Conservation (phyloP, 148 eudicot genomes). For the Rhododendron ovatum region DNA sequence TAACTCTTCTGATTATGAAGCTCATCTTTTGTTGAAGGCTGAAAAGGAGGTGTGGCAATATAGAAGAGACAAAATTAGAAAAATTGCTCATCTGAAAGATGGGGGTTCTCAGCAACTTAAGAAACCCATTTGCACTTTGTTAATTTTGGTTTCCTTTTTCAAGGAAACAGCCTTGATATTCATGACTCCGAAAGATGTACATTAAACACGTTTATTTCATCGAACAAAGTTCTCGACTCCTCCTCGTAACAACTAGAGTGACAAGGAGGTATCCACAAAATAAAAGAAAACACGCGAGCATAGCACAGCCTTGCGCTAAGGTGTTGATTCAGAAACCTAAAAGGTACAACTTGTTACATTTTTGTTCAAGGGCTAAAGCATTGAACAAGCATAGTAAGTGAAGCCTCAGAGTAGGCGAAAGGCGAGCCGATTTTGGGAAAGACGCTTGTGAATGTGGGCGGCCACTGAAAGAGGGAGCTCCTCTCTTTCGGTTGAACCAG, state of each 20-base stretch:
- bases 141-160: not conserved
- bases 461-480: not conserved
- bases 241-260: not conserved
- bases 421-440: conserved; percentile 7
- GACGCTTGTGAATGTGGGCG: not conserved
- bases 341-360: not conserved
- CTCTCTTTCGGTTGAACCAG: not conserved
- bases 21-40: not conserved
- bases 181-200: not conserved
- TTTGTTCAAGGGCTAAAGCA: conserved; percentile 32
- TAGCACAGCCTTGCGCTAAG: not conserved
- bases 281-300: not conserved
- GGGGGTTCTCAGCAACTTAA: not conserved
- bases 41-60: not conserved
- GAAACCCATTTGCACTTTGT: not conserved
- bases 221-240: not conserved
- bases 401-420: conserved; percentile 26
- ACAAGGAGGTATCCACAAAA: not conserved
- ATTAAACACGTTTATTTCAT: not conserved
- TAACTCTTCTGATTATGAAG: not conserved
- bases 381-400: conserved; percentile 35
- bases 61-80: not conserved
- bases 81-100: not conserved
- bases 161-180: not conserved
- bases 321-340: not conserved